Evolutionary conservation across 805 yeast species (phyloP), one percentile per base, ranked within the genome.

Genomic region (Hyphopichia homilentoma): DNA sequence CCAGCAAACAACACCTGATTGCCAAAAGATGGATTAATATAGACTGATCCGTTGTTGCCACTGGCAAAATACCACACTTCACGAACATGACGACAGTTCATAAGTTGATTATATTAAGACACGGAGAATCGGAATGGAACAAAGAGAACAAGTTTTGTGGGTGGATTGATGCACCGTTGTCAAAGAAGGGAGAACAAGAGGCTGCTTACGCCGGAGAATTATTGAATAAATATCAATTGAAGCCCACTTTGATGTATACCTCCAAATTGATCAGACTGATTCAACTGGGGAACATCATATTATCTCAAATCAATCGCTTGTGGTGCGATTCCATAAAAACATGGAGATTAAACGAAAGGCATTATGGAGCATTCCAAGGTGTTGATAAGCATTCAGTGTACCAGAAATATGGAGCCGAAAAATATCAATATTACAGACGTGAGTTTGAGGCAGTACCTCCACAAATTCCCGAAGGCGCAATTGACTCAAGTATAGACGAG

Each of bases 321-420:
- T 65, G 66, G 61, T 43, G 64, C 16, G 68, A 65, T 36, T 62
- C 59, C 35, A 36, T 48, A 30, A 64, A 64, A 41, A 47, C 52
- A 13, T 66, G 73, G 73, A 54, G 64, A 30, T 50, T 66, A 32
- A 66, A 66, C 39, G 73, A 66, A 38, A 48, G 73, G 16, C 73
- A 66, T 44, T 66, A 66, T 38, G 73, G 73, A 2, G 45, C 48
- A 18, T 65, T 57, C 33, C 73, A 66, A 41, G 73, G 73, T 12
- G 43, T 50, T 8, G 58, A 61, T 39, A 63, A 67, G 38, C 52
- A 52, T 40, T 56, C 57, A 23, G 61, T 66, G 6, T 65, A 48
- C 39, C 39, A 50, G 29, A 52, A 58, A 39, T 44, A 61, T 25
- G 68, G 68, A 8, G 45, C 54, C 28, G 43, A 41, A 22, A 50